Conservation (phyloP, 129 eudicot species). For the Lactuca sativa region DNA sequence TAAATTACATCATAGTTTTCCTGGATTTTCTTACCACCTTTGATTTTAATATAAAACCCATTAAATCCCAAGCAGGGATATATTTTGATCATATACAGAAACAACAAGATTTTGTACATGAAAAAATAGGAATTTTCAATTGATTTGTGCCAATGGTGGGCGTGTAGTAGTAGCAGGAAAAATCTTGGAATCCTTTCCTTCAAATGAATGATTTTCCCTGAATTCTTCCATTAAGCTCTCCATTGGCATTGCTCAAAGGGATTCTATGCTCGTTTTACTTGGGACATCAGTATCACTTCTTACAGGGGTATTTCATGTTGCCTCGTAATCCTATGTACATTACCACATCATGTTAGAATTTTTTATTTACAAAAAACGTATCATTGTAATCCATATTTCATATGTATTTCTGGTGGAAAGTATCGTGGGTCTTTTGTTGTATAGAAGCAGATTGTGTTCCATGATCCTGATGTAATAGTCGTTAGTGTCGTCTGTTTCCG, state of each 20-base stretch:
- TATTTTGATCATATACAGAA: conserved; percentile 35
- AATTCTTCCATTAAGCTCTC: conserved; percentile 68
- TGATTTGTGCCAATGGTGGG: conserved; percentile 63
- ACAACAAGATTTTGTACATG: conserved; percentile 27
- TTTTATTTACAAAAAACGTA: no score
- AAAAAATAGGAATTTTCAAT: conserved; percentile 25
- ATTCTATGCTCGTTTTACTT: conserved; percentile 60
- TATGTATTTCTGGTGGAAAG: conserved; percentile 67
- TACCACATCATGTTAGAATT: background rate
- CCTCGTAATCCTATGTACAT: conserved; percentile 66
- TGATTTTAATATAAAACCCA: background rate
- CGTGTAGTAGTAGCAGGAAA: conserved; percentile 47
- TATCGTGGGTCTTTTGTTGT: conserved; percentile 55
- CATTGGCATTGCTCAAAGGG: conserved; percentile 70
- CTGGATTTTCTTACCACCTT: background rate
- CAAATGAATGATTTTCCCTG: conserved; percentile 62
- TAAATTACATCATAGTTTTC: conserved; percentile 15
- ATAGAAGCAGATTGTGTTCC: conserved; percentile 48
- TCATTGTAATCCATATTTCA: background rate
- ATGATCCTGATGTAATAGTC: conserved; percentile 41
- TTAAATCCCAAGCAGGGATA: conserved; percentile 72
- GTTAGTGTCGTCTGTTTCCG: no score
- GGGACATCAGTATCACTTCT: conserved; percentile 63
- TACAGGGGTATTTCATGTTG: conserved; percentile 68
- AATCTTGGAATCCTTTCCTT: conserved; percentile 50